Base-by-base conservation (phyloP, 2,329 filamentous ascomycete genomes). In the Pseudogymnoascus sp. region DNA sequence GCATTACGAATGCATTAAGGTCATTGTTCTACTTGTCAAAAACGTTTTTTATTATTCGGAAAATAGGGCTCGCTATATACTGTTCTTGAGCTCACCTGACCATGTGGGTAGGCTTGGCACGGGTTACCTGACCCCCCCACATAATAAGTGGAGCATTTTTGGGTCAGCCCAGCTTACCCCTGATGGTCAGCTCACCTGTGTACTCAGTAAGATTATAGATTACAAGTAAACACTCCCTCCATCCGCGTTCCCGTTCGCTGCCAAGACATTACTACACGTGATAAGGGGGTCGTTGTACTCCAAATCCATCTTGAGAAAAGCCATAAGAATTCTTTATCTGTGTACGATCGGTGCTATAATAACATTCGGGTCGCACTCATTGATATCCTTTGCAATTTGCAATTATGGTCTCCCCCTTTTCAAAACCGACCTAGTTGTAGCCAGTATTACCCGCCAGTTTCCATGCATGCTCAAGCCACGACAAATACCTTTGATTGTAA, bases 151-250 rank as follows among this genome's bases (percentile, higher is more conserved):
- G n/a, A n/a, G n/a, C 25, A 57, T 6, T 57, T 30, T 57, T 30
- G 22, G 47, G 47, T 57, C 47, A 57, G 12, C 9, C 33, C 22
- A 57, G 47, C 12, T 33, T 30, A 57, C 25, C 25, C 47, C 47
- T 57, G 15, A 57, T 57, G 47, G 47, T 9, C 47, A 8, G 47
- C 2, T 57, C 47, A 57, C 47, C 30, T 57, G 47, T 57, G 47
- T 57, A 33, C 47, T 33, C 47, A 14, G 35, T 37, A 6, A 14
- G 18, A 18, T 18, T 18, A 18, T 18, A 18, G 18, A 18, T 18
- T 18, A 18, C 18, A 2, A 25, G 22, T 25, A 25, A 37, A 37
- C 11, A 25, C 39, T 14, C 20, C 20, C 39, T 7, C 12, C 11
- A 43, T 11, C 15, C 20, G 11, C 11, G 20, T n/a, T 43, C 39